Evolutionary conservation across 73 alveolate genomes (phyloP).

Genomic region (Symbiodinium pilosum): DNA sequence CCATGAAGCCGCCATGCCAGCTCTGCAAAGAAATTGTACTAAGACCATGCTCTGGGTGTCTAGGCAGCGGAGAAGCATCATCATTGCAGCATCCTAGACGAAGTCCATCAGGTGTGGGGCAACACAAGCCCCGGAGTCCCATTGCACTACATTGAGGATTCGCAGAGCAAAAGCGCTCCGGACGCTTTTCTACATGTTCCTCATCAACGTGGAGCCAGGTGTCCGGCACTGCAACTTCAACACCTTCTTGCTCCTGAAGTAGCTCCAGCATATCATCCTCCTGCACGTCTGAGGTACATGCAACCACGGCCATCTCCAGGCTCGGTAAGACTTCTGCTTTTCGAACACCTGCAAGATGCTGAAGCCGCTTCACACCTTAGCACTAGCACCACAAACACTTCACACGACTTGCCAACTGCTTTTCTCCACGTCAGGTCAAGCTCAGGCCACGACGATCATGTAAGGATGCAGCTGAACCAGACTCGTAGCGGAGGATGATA

Average conservation of each 20-base stretch:
- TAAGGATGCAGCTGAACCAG: neutral
- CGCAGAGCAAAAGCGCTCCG: slow-evolving; percentile 6
- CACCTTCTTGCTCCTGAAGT: slow-evolving; percentile 26
- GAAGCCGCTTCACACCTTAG: slow-evolving; percentile 49
- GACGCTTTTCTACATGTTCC: neutral
- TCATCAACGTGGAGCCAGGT: slow-evolving; percentile 60
- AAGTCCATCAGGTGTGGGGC: slow-evolving; percentile 48
- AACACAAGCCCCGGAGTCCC: slow-evolving; percentile 35
- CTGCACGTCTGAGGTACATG: slow-evolving; percentile 9
- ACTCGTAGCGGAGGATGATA: slow-evolving; percentile 40
- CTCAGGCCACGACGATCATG: neutral
- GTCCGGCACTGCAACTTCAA: slow-evolving; percentile 70
- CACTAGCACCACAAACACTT: neutral
- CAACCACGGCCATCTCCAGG: slow-evolving; percentile 73
- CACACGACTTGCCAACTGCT: no score
- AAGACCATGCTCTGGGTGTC: slow-evolving; percentile 30
- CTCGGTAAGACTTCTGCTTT: slow-evolving; percentile 45
- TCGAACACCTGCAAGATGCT: slow-evolving; percentile 2
- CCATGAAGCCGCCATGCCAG: slow-evolving; percentile 72
- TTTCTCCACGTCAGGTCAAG: neutral
- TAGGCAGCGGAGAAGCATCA: neutral
- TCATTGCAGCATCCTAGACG: slow-evolving; percentile 58
- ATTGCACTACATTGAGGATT: slow-evolving; percentile 15
- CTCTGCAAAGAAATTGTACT: slow-evolving; percentile 61
- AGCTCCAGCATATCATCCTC: slow-evolving; percentile 71